phyloP scores from a whole-genome alignment of 2,329 filamentous ascomycete species.

The Coniochaeta sp. region DNA sequence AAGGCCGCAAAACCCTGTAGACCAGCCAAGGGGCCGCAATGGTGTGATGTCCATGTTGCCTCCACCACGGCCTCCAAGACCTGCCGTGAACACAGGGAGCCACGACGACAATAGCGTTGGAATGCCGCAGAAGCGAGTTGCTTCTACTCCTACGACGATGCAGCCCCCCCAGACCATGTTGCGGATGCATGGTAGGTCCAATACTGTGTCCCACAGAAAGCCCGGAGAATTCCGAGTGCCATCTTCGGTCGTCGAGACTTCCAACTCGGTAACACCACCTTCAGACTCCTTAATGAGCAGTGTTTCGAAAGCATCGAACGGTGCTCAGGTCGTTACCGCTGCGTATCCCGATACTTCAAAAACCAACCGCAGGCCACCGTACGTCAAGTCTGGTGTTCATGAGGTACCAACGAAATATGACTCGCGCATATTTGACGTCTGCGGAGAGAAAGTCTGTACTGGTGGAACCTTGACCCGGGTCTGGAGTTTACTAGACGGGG shows the following conservation, averaged over 20 bases:
- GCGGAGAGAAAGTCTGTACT: slow-evolving; percentile 80
- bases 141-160: slow-evolving; percentile 37
- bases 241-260: slow-evolving; percentile 4
- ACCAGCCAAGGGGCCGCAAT: slow-evolving; percentile 19
- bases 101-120: slow-evolving; percentile 3
- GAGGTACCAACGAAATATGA: slow-evolving; percentile 85
- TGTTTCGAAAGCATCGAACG: slow-evolving; percentile 33
- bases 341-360: slow-evolving; percentile 80
- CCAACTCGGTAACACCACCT: slow-evolving; percentile 15
- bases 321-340: slow-evolving; percentile 28
- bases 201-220: slow-evolving; percentile 38
- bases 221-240: slow-evolving; percentile 29
- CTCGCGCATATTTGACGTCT: slow-evolving; percentile 77
- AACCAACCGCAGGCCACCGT: slow-evolving; percentile 77
- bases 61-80: slow-evolving; percentile 37
- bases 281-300: background rate
- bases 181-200: slow-evolving; percentile 38
- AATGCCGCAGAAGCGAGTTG: slow-evolving; percentile 32
- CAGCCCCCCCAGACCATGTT: slow-evolving; percentile 31
- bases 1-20: slow-evolving; percentile 33
- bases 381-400: slow-evolving; percentile 61
- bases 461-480: slow-evolving; percentile 80
- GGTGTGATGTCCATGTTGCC: slow-evolving; percentile 25
- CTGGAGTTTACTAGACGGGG: slow-evolving; percentile 79
- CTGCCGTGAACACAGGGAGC: slow-evolving; percentile 14